Base-by-base conservation (phyloP, 2,329 filamentous ascomycete genomes). In the Claviceps sp. region DNA sequence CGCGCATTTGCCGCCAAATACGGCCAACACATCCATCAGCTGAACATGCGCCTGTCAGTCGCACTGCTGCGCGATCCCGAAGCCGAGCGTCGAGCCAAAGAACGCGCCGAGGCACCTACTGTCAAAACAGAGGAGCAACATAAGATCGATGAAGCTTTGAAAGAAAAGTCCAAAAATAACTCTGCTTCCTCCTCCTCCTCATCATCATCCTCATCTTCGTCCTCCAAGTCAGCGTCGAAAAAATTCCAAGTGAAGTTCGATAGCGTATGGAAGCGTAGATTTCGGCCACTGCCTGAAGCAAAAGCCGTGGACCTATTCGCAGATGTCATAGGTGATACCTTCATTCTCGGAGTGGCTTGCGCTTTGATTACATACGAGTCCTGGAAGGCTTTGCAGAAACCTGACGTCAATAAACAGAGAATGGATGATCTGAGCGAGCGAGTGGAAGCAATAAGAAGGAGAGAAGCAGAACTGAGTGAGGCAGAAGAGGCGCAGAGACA, bases 241-340 rank as follows among this genome's bases (percentile, higher is more conserved):
- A 57, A 57, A 24, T 62, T 54, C 7, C 41, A 38, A 14, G 53
- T 62, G 8, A 60, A 63, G 4, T 68, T 73, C 47, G 70, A 71
- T 45, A 83, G 74, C 57, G 68, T 84, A 11, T 84, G 81, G 81
- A 74, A 62, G 54, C 75, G 81, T 54, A 80, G 77, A 60, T 84
- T 84, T 61, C 70, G 81, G 50, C 65, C 80, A 6, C 67, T 84
- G n/a, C 79, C 81, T 10, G 81, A 84, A 61, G 71, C 65, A 16
- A 84, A 84, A 65, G 81, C 81, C 8, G 81, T 84, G 11, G 80
- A 84, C 59, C 66, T 84, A 7, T 84, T 84, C 58, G 81, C 81
- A 43, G 81, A 84, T 59, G 80, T 84, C 16, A 68, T 80, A 48
- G 81, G 81, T 42, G 81, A 84, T 57, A 68, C 70, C 16, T 84